These are phyloP conservation scores for Erythrophleum fordii DNA, from an alignment of 306 rosid species.

Conservation along the genomic window DNA sequence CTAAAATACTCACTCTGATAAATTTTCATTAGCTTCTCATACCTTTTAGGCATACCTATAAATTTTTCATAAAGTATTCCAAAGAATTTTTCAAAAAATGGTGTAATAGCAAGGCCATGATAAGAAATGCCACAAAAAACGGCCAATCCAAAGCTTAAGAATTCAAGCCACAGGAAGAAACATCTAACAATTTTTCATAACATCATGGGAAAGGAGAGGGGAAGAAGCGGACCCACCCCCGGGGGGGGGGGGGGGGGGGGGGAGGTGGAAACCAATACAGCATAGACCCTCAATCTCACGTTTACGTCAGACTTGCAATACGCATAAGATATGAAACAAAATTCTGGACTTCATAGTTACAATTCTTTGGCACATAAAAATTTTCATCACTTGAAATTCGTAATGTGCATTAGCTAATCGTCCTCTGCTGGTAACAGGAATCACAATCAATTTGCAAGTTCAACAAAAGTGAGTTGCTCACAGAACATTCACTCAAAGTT, in stretches of 20 bases:
- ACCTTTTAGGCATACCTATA: not conserved
- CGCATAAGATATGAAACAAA: conserved; percentile 19
- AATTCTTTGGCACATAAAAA: conserved; percentile 10
- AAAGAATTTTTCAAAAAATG: not conserved
- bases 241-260: not conserved
- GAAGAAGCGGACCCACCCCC: not conserved
- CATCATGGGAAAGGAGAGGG: not conserved
- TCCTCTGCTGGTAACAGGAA: not conserved
- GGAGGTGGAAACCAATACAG: not conserved
- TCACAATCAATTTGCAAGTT: conserved; percentile 26
- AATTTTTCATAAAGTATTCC: not conserved
- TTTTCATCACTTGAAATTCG: not conserved
- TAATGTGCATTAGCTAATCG: not conserved
- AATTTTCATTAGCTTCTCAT: not conserved
- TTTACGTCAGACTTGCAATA: no score
- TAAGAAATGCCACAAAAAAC: not conserved
- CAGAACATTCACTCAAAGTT: conserved; percentile 32
- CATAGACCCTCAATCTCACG: not conserved
- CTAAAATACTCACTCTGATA: not conserved
- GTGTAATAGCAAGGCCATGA: not conserved
- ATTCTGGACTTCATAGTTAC: not conserved
- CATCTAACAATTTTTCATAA: not conserved
- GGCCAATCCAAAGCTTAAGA: not conserved
- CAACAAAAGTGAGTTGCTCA: conserved; percentile 20
- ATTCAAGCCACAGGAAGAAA: not conserved